A percentile compares a stretch with the other conserved stretches of the same genome.
Evolutionary conservation across 2,329 filamentous ascomycete species (phyloP).

Genomic region (Aureobasidium sp.): DNA sequence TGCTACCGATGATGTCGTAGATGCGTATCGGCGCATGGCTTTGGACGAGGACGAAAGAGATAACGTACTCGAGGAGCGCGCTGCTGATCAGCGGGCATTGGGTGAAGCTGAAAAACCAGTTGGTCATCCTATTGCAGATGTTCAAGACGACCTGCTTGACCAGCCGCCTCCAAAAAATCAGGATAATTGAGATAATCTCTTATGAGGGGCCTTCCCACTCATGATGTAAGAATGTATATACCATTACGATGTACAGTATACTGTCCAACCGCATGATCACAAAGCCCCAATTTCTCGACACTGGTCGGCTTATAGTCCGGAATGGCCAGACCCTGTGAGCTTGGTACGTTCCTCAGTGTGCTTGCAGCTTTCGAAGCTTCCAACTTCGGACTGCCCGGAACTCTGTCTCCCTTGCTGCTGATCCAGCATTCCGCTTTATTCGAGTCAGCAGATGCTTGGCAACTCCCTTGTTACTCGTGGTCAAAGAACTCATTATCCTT

Average conservation of each 20-base stretch:
- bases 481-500: not conserved
- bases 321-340: too few species aligned
- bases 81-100: slow-evolving; percentile 1
- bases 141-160: not conserved
- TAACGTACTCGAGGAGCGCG: not conserved
- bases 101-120: not conserved
- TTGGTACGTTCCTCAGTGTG: not conserved
- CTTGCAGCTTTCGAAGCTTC: not conserved
- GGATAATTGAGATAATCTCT: not conserved
- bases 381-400: too few species aligned
- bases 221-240: not conserved
- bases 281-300: too few species aligned
- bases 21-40: slow-evolving; percentile 1
- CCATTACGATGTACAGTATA: not conserved
- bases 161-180: not conserved
- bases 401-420: not conserved
- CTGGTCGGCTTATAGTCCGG: too few species aligned
- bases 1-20: not conserved
- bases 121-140: not conserved
- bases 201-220: not conserved
- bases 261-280: too few species aligned
- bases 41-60: not conserved
- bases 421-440: not conserved
- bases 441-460: not conserved
- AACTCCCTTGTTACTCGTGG: not conserved